phyloP scores from a whole-genome alignment of 345 rosid genomes.

The Eucalyptus cloeziana region DNA sequence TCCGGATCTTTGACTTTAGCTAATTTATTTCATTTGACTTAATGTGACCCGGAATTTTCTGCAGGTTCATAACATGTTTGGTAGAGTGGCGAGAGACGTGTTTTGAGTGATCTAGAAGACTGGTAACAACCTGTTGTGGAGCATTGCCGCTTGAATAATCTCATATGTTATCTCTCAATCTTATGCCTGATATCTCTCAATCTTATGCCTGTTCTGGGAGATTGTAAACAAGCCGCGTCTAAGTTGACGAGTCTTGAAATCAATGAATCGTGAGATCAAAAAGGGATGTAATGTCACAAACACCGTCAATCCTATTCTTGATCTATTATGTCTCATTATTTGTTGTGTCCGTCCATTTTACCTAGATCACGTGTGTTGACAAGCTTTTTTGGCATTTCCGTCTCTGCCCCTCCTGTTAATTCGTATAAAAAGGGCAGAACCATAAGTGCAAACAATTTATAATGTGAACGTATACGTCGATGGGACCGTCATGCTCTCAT shows the following conservation, averaged over 20 bases:
- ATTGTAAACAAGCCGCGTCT: background rate
- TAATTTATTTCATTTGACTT: background rate
- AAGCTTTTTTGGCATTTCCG: background rate
- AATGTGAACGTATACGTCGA: background rate
- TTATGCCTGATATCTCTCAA: background rate
- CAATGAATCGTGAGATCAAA: background rate
- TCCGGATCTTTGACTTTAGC: background rate
- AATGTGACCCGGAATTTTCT: background rate
- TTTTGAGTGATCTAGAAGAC: slow-evolving; percentile 19
- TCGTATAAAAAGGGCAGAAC: background rate
- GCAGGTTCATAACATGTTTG: slow-evolving; percentile 55
- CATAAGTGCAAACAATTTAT: background rate
- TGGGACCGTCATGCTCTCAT: background rate
- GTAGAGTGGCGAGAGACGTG: slow-evolving; percentile 43
- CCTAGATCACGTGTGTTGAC: background rate
- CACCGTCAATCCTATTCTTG: background rate
- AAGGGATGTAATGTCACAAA: background rate
- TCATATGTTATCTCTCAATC: background rate
- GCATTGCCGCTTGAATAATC: background rate
- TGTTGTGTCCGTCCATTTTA: background rate
- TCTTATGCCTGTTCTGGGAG: background rate
- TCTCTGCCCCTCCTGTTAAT: background rate
- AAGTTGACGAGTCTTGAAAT: background rate
- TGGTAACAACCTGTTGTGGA: background rate
- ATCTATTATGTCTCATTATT: background rate